Base-by-base conservation (phyloP, 2,329 filamentous ascomycete genomes). In the Trichoderma asperellum region DNA sequence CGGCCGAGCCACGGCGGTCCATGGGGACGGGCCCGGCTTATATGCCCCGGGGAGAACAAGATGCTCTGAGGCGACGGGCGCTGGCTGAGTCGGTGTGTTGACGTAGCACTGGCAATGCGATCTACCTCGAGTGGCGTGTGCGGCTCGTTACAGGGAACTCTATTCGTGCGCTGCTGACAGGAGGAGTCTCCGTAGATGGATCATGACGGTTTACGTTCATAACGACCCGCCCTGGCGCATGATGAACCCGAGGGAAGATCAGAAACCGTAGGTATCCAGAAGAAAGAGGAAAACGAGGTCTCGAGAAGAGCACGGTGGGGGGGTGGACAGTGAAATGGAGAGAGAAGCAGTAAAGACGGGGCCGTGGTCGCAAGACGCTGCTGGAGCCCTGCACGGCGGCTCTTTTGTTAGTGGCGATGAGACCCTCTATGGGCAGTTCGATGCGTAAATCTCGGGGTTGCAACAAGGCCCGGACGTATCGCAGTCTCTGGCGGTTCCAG, bases 151-250 rank as follows among this genome's bases (percentile, higher is more conserved):
- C 68, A 59, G 27, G 68, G 68, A 71, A 60, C 29, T 66, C 61
- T 69, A 69, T 63, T 69, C 68, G 68, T 65, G 43, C 60, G 55
- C 68, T 69, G 61, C 68, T 70, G 68, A 60, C 63, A 37, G 63
- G 63, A 75, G 71, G 73, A 78, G 76, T 79, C 76, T 76, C 76
- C 75, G 73, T 78, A 73, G 76, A 78, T 75, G 74, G 74, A 77
- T 74, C 70, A 74, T 74, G 72, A 71, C 71, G 72, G 70, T 69
- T 72, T 74, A 71, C 75, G 73, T 74, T 80, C 79, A 81, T 80
- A 76, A 75, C 79, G 79, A 79, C 76, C 76, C 76, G 76, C 76
- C 75, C 73, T 72, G 71, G 73, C 74, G 74, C 75, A 77, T 76
- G 71, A 73, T 76, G 74, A 73, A 74, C 73, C 72, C 68, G 64